phyloP scores from a whole-genome alignment of 306 rosid species.

The Medicago ruthenica region DNA sequence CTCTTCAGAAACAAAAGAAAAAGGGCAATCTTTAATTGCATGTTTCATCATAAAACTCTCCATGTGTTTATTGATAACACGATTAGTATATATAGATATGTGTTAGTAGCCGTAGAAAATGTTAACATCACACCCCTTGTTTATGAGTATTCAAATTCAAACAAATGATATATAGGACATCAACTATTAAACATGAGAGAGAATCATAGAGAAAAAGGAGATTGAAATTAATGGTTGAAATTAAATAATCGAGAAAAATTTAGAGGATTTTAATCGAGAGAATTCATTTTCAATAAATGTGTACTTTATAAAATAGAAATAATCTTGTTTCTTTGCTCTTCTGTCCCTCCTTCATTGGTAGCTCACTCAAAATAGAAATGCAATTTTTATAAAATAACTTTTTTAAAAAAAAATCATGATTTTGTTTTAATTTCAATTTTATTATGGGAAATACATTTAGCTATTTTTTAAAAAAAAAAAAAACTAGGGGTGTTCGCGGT shows the following conservation, averaged over 20 bases:
- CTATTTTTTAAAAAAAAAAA: too few relatives aligned
- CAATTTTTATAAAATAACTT: too few relatives aligned
- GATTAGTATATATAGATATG: neutral
- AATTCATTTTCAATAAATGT: too few relatives aligned
- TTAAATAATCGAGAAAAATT: too few relatives aligned
- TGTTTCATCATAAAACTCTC: neutral
- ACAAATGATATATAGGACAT: neutral
- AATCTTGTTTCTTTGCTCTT: neutral
- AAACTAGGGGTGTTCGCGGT: too few relatives aligned
- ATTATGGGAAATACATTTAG: too few relatives aligned
- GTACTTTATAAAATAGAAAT: neutral
- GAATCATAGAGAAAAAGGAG: too few relatives aligned
- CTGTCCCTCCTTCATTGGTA: neutral
- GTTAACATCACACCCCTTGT: neutral
- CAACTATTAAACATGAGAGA: neutral
- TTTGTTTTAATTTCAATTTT: too few relatives aligned
- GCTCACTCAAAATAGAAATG: neutral
- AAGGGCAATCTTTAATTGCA: neutral
- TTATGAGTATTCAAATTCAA: neutral
- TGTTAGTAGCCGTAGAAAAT: neutral
- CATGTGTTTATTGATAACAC: neutral
- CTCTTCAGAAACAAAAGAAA: neutral
- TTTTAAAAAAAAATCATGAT: too few relatives aligned
- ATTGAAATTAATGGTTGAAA: too few relatives aligned
- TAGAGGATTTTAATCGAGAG: too few relatives aligned